Conservation (phyloP, 1,284 basidiomycete genomes). For the Caloboletus inedulis region DNA sequence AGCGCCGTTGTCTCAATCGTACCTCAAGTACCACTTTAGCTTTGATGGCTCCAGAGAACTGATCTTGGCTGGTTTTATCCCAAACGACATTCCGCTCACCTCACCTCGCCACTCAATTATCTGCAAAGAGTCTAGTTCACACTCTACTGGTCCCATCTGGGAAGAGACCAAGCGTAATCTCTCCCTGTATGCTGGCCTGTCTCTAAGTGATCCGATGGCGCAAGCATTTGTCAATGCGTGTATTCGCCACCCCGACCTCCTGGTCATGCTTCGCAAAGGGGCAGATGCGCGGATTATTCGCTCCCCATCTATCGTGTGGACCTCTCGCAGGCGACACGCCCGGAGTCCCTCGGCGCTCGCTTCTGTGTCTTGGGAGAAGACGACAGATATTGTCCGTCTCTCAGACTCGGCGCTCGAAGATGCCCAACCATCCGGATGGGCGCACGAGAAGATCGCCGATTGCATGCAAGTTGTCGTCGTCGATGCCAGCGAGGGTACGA, state of each 20-base stretch:
- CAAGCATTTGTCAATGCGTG: slow-evolving; percentile 31
- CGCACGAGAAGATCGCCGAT: slow-evolving; percentile 14
- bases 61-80: slow-evolving; percentile 32
- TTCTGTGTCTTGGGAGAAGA: slow-evolving; percentile 23
- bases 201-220: slow-evolving; percentile 28
- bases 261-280: slow-evolving; percentile 34
- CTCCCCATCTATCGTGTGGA: slow-evolving; percentile 27
- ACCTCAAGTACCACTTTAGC: slow-evolving; percentile 22
- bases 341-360: slow-evolving; percentile 24
- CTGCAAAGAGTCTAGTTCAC: slow-evolving; percentile 22
- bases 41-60: slow-evolving; percentile 26
- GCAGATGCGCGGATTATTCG: slow-evolving; percentile 26
- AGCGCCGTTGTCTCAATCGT: slow-evolving; percentile 19
- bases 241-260: slow-evolving; percentile 30
- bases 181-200: slow-evolving; percentile 24
- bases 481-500: slow-evolving; percentile 24
- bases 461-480: slow-evolving; percentile 33
- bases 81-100: slow-evolving; percentile 21
- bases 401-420: slow-evolving; percentile 22
- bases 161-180: slow-evolving; percentile 28
- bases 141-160: slow-evolving; percentile 21
- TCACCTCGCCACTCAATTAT: slow-evolving; percentile 23
- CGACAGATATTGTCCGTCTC: slow-evolving; percentile 11
- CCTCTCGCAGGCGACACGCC: slow-evolving; percentile 27
- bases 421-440: slow-evolving; percentile 20